Conservation (phyloP, 1,284 basidiomycete genomes). For the Apiotrichum porosum region DNA sequence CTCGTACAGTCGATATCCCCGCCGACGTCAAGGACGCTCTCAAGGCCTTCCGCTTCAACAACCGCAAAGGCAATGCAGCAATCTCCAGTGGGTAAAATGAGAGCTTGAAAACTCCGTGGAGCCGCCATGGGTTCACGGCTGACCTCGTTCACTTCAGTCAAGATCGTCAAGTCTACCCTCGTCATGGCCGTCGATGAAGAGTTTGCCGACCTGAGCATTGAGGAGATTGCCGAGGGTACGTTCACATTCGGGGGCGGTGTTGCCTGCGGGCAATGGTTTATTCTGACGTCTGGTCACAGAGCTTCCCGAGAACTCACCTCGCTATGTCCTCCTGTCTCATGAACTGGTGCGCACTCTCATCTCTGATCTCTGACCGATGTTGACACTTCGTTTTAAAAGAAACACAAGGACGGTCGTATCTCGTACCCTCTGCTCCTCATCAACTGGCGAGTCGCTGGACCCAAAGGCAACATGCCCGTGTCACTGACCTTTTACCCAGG, state of each 20-base stretch:
- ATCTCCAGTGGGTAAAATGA: slow-evolving; percentile 58
- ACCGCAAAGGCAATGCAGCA: slow-evolving; percentile 63
- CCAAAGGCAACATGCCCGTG: no score
- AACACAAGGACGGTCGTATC: slow-evolving; percentile 74
- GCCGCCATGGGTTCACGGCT: no score
- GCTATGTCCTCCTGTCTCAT: slow-evolving; percentile 80
- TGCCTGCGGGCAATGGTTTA: not conserved
- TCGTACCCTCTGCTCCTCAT: slow-evolving; percentile 78
- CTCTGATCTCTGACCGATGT: no score
- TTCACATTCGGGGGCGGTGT: no score
- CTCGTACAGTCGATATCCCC: slow-evolving; percentile 76
- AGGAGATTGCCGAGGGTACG: slow-evolving; percentile 77
- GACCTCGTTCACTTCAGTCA: no score
- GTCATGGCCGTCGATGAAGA: slow-evolving; percentile 76
- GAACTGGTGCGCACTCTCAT: slow-evolving; percentile 54
- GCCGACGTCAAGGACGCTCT: slow-evolving; percentile 67
- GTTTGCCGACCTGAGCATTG: slow-evolving; percentile 67
- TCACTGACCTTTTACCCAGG: slow-evolving; percentile 24
- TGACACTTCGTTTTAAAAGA: slow-evolving; percentile 32
- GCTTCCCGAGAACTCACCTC: slow-evolving; percentile 80
- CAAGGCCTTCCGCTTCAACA: slow-evolving; percentile 75
- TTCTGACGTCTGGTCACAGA: slow-evolving; percentile 54
- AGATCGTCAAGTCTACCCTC: slow-evolving; percentile 76
- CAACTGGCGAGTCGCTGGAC: slow-evolving; percentile 66
- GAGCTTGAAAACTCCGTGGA: no score